Percentiles rank a stretch among this genome's conserved stretches.
Conservation (phyloP, 371 early-diverging fungal species). For the Zopfochytrium polystomum region DNA sequence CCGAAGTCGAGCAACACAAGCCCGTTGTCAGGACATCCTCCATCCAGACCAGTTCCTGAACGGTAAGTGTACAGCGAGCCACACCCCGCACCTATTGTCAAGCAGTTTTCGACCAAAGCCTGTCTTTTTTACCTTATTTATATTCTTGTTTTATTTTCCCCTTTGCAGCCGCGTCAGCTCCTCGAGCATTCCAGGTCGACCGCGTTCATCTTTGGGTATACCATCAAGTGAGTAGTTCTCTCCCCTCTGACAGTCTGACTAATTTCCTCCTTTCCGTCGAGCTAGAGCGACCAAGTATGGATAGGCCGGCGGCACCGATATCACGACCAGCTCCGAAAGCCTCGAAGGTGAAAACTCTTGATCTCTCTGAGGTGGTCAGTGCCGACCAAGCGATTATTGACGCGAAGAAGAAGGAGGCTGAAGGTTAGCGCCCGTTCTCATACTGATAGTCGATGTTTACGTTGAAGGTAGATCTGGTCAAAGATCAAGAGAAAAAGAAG, state of each 20-base stretch:
- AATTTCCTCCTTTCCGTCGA: not conserved
- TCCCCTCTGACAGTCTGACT: not conserved
- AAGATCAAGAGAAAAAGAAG: too few species aligned
- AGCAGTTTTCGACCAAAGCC: not conserved
- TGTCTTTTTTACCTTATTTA: not conserved
- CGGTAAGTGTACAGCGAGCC: not conserved
- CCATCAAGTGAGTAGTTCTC: not conserved
- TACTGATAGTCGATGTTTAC: not conserved
- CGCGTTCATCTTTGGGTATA: slow-evolving; percentile 1
- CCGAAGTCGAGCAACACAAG: too few species aligned
- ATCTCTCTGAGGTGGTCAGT: not conserved
- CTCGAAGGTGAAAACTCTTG: slow-evolving; percentile 1
- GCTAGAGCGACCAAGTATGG: not conserved
- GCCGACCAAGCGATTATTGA: slow-evolving; percentile 5
- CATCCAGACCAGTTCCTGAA: not conserved
- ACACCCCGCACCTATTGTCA: not conserved
- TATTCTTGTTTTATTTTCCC: not conserved
- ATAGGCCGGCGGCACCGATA: not conserved
- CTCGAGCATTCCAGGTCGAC: too few species aligned
- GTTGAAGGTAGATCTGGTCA: too few species aligned
- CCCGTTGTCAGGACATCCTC: too few species aligned
- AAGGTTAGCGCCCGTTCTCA: slow-evolving; percentile 14
- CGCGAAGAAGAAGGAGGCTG: slow-evolving; percentile 1
- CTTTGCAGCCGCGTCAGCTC: too few species aligned
- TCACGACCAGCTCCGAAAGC: not conserved